Evolutionary conservation across 441 rosid genomes (phyloP).

Genomic region (Populus hybrid): DNA sequence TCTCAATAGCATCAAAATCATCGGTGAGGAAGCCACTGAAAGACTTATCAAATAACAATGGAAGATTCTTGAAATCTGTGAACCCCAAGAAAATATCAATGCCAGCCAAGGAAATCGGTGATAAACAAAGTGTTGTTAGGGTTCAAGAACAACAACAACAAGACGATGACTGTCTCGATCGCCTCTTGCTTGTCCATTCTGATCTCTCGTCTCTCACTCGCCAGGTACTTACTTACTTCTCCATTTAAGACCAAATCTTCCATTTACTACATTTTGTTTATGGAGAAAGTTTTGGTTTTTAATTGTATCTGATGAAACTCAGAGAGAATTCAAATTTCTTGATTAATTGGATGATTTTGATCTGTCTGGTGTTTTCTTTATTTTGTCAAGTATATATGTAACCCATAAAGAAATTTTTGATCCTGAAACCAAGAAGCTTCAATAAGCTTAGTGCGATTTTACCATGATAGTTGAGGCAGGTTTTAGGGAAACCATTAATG

Average conservation of each 20-base stretch:
- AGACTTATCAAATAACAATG: not conserved
- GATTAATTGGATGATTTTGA: not conserved
- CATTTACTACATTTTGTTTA: not conserved
- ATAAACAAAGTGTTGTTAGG: not conserved
- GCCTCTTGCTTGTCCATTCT: constrained; percentile 65
- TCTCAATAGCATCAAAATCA: constrained; percentile 1
- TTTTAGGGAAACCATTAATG: too few relatives aligned
- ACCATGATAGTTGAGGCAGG: too few relatives aligned
- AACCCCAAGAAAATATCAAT: not conserved
- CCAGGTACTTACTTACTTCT: constrained; percentile 39
- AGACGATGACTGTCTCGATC: constrained; percentile 44
- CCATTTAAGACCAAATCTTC: too few relatives aligned
- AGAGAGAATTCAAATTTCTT: not conserved
- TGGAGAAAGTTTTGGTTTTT: not conserved
- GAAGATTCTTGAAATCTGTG: not conserved
- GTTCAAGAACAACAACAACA: constrained; percentile 17
- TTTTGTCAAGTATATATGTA: not conserved
- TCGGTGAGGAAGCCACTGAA: constrained; percentile 14
- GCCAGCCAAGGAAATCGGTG: not conserved
- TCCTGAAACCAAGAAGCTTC: too few relatives aligned
- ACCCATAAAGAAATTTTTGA: too few relatives aligned
- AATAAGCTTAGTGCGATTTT: too few relatives aligned
- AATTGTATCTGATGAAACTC: not conserved
- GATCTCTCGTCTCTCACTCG: constrained; percentile 52
- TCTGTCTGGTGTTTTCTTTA: not conserved